These are phyloP conservation scores for Arctium lappa DNA, from an alignment of 129 eudicot genomes.

Conservation along the genomic window DNA sequence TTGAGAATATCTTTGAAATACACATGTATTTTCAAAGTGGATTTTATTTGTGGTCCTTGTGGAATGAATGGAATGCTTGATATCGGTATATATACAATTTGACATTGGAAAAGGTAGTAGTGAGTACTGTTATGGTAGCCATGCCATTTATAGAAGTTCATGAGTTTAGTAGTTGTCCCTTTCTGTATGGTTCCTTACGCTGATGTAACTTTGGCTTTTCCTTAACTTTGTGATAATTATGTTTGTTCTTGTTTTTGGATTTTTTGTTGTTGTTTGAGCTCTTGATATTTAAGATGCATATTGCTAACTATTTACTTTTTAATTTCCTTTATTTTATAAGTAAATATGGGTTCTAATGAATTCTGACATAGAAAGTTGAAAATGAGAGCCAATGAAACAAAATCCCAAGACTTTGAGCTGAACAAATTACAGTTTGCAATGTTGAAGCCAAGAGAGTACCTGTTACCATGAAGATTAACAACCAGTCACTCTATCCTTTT, in stretches of 20 bases:
- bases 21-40: neutral
- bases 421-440: neutral
- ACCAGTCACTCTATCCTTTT: neutral
- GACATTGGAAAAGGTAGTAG: neutral
- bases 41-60: neutral
- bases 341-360: neutral
- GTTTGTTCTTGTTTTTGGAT: neutral
- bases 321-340: neutral
- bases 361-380: neutral
- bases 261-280: neutral
- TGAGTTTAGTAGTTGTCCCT: neutral
- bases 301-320: neutral
- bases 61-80: neutral
- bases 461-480: constrained; percentile 1
- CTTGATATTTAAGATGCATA: neutral
- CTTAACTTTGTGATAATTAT: neutral
- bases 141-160: neutral
- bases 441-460: neutral
- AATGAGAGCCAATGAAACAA: constrained; percentile 1
- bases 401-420: neutral
- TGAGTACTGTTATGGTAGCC: neutral
- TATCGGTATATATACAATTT: neutral
- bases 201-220: neutral
- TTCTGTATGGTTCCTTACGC: neutral
- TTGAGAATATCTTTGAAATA: neutral